A percentile compares a stretch with the other conserved stretches of the same genome.
phyloP scores from a whole-genome alignment of 768 basidiomycete species.

The Sarcomyxa edulis region DNA sequence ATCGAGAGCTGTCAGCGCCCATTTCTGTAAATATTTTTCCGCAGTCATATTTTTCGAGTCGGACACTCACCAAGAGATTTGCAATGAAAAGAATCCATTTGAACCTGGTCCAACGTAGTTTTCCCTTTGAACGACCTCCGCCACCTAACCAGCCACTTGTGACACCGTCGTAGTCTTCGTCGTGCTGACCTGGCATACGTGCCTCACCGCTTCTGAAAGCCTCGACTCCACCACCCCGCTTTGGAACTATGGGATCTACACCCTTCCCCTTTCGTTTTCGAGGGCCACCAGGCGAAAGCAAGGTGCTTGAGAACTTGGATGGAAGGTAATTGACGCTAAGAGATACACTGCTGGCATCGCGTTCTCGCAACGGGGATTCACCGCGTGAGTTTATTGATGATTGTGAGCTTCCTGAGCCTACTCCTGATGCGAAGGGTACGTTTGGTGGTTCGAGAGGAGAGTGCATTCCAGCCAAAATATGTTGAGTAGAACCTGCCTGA shows the following conservation, averaged over 20 bases:
- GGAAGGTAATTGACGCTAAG: constrained; percentile 74
- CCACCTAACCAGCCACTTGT: constrained; percentile 35
- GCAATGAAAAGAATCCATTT: constrained; percentile 75
- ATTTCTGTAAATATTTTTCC: too few species aligned
- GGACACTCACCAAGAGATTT: constrained; percentile 45
- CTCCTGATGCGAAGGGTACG: constrained; percentile 23
- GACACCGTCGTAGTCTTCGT: constrained; percentile 50
- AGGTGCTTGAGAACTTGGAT: constrained; percentile 57
- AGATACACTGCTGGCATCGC: constrained; percentile 19
- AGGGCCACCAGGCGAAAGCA: constrained; percentile 35
- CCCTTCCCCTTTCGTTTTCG: constrained; percentile 29
- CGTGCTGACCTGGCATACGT: constrained; percentile 44
- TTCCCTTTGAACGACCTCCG: constrained; percentile 27
- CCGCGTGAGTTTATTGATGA: constrained; percentile 6
- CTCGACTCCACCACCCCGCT: constrained; percentile 67
- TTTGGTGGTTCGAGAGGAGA: constrained; percentile 28
- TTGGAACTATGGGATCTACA: constrained; percentile 35
- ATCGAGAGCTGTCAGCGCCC: constrained; percentile 39
- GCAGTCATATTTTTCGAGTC: too few species aligned
- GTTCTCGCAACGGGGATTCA: constrained; percentile 11
- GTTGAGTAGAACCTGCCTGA: constrained; percentile 39
- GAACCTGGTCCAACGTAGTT: constrained; percentile 75
- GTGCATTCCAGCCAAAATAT: constrained; percentile 36
- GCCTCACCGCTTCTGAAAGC: constrained; percentile 52
- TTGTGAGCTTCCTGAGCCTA: constrained; percentile 14